Conservation (phyloP, 1,139 yeast genomes). For the Chernovozyma aurita region DNA sequence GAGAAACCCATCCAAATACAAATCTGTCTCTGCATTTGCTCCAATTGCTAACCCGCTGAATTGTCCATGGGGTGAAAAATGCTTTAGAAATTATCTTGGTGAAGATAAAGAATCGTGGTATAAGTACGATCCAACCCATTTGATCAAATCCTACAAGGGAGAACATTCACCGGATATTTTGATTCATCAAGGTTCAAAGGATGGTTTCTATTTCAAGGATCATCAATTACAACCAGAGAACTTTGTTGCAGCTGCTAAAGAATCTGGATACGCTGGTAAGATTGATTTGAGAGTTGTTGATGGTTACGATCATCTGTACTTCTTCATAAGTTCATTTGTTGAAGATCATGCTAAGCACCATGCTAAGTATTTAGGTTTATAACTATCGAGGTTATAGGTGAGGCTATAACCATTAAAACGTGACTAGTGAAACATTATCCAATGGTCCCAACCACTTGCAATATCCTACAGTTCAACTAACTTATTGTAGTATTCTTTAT, state of each 20-base stretch:
- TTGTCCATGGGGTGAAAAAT: constrained; percentile 82
- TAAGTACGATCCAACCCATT: constrained; percentile 74
- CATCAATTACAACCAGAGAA: constrained; percentile 74
- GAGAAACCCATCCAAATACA: constrained; percentile 68
- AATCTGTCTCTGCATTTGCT: constrained; percentile 85
- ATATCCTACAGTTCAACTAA: too few relatives aligned
- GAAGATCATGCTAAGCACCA: constrained; percentile 85
- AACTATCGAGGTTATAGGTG: constrained; percentile 1
- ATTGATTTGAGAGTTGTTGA: constrained; percentile 63
- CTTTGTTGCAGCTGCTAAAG: constrained; percentile 59
- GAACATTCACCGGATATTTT: constrained; percentile 55
- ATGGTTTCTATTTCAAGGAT: constrained; percentile 61
- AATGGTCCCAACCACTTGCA: too few relatives aligned
- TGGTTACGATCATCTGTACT: constrained; percentile 90
- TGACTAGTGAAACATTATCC: too few relatives aligned
- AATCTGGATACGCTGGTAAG: constrained; percentile 55
- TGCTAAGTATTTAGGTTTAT: constrained; percentile 68
- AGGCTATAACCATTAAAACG: not conserved
- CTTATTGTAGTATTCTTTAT: not conserved
- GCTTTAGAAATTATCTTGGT: constrained; percentile 76
- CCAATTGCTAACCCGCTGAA: constrained; percentile 79
- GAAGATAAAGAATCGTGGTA: constrained; percentile 55
- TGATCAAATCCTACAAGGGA: constrained; percentile 54
- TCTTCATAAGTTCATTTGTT: constrained; percentile 75
- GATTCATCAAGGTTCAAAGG: constrained; percentile 80